A percentile compares a stretch with the other conserved stretches of the same genome.
Evolutionary conservation across 2,329 filamentous ascomycete genomes (phyloP).

Genomic region (Colletotrichum sp.): DNA sequence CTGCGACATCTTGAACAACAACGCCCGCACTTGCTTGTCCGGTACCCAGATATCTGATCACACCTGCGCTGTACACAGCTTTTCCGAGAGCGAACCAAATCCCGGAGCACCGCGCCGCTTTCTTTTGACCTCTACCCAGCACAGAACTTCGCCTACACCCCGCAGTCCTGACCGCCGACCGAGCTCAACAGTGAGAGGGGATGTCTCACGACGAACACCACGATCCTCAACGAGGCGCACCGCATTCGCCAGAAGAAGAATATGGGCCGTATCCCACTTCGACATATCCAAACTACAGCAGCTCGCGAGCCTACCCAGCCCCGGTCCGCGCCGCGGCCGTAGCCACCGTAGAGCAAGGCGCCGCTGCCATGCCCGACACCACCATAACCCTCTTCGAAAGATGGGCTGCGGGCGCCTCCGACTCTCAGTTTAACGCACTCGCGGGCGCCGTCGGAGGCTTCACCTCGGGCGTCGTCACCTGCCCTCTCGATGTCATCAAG

Average conservation of each 20-base stretch:
- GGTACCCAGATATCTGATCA: conserved; percentile 12
- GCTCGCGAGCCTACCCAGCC: conserved; percentile 21
- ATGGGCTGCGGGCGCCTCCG: conserved; percentile 61
- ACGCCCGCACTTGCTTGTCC: background rate
- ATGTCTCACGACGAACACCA: conserved; percentile 58
- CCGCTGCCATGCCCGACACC: conserved; percentile 22
- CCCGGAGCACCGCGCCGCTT: background rate
- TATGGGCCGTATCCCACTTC: conserved; percentile 36
- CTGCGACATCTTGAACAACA: background rate
- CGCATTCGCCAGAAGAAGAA: conserved; percentile 35
- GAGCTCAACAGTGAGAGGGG: conserved; percentile 28
- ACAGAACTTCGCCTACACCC: background rate
- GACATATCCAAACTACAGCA: conserved; percentile 23
- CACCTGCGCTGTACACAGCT: background rate
- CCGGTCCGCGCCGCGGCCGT: conserved; percentile 11
- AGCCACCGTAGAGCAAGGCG: conserved; percentile 5
- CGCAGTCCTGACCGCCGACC: background rate
- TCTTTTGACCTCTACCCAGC: background rate
- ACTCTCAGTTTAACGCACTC: conserved; percentile 77
- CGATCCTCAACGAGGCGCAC: conserved; percentile 25
- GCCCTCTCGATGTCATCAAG: conserved; percentile 98
- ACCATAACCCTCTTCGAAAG: conserved; percentile 52
- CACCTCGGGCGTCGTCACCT: conserved; percentile 92
- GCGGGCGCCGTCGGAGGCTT: conserved; percentile 90
- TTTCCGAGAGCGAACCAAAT: background rate